Conservation (phyloP, 352 stramenopile species). For the Aphanomyces astaci region DNA sequence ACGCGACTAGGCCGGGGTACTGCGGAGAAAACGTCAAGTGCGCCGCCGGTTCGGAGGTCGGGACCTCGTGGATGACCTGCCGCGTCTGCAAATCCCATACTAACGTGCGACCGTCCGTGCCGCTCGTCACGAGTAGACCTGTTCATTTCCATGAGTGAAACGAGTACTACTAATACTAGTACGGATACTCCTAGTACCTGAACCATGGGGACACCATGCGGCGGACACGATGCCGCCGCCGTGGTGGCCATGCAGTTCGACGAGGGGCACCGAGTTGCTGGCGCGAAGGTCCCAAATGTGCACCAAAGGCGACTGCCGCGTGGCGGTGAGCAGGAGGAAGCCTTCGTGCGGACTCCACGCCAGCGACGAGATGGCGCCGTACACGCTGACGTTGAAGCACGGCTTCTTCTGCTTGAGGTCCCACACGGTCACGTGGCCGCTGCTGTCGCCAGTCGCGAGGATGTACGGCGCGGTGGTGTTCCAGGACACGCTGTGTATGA, state of each 20-base stretch:
- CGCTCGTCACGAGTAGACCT: slow-evolving; percentile 90
- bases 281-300: slow-evolving; percentile 97
- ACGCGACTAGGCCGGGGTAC: slow-evolving; percentile 89
- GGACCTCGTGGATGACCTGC: slow-evolving; percentile 91
- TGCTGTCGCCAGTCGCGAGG: slow-evolving; percentile 88
- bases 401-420: slow-evolving; percentile 97
- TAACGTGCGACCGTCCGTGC: slow-evolving; percentile 96
- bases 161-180: no score
- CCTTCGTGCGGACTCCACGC: slow-evolving; percentile 97
- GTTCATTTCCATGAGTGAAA: no score
- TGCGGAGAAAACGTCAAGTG: slow-evolving; percentile 95
- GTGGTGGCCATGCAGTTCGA: slow-evolving; percentile 93
- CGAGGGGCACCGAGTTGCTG: slow-evolving; percentile 93
- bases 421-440: slow-evolving; percentile 95
- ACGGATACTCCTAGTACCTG: slow-evolving; percentile 27
- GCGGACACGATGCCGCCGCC: slow-evolving; percentile 92
- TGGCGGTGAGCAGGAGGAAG: slow-evolving; percentile 95
- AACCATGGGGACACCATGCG: slow-evolving; percentile 95
- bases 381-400: slow-evolving; percentile 95
- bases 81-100: slow-evolving; percentile 96
- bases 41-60: slow-evolving; percentile 42
- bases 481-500: slow-evolving; percentile 83
- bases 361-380: slow-evolving; percentile 85
- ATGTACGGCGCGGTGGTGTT: slow-evolving; percentile 98
- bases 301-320: slow-evolving; percentile 91